phyloP scores from a whole-genome alignment of 1,284 basidiomycete genomes.

The Fomitopsis pinicola region DNA sequence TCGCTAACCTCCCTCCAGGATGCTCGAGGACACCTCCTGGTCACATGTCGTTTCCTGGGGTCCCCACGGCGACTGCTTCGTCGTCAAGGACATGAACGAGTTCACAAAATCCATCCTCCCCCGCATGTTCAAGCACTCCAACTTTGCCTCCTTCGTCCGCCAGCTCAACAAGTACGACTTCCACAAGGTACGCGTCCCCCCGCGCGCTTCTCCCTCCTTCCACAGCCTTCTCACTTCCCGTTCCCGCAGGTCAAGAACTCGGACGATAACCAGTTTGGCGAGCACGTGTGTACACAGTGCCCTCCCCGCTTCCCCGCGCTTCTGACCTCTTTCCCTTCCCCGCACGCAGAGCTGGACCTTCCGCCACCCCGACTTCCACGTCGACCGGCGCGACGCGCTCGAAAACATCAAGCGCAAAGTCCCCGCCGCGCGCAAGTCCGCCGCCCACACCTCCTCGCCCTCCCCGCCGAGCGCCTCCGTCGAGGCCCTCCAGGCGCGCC shows the following conservation, averaged over 20 bases:
- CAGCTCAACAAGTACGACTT: slow-evolving; percentile 99
- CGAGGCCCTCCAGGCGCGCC: slow-evolving; percentile 44
- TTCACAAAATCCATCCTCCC: slow-evolving; percentile 94
- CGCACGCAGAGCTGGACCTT: slow-evolving; percentile 85
- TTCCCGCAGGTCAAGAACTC: slow-evolving; percentile 65
- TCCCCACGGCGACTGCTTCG: slow-evolving; percentile 83
- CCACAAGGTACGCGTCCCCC: slow-evolving; percentile 69
- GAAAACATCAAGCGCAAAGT: slow-evolving; percentile 96
- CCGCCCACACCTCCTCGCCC: slow-evolving; percentile 27
- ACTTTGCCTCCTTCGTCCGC: slow-evolving; percentile 91
- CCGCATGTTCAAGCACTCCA: slow-evolving; percentile 95
- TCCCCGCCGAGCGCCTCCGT: slow-evolving; percentile 22
- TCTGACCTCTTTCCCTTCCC: not conserved
- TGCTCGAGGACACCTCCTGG: slow-evolving; percentile 82
- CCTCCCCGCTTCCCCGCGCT: not conserved
- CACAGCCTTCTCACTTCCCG: not conserved
- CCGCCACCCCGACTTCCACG: slow-evolving; percentile 90
- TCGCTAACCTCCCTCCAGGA: slow-evolving; percentile 41
- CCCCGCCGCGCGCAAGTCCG: slow-evolving; percentile 63
- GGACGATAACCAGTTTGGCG: slow-evolving; percentile 74
- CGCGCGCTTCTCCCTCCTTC: not conserved
- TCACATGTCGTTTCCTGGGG: slow-evolving; percentile 84
- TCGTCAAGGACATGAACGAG: slow-evolving; percentile 98
- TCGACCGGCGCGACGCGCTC: slow-evolving; percentile 79
- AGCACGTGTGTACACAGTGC: slow-evolving; percentile 51